These are phyloP conservation scores for Tolypocladium ovalisporum DNA, from an alignment of 2,329 filamentous ascomycete genomes.

Conservation along the genomic window DNA sequence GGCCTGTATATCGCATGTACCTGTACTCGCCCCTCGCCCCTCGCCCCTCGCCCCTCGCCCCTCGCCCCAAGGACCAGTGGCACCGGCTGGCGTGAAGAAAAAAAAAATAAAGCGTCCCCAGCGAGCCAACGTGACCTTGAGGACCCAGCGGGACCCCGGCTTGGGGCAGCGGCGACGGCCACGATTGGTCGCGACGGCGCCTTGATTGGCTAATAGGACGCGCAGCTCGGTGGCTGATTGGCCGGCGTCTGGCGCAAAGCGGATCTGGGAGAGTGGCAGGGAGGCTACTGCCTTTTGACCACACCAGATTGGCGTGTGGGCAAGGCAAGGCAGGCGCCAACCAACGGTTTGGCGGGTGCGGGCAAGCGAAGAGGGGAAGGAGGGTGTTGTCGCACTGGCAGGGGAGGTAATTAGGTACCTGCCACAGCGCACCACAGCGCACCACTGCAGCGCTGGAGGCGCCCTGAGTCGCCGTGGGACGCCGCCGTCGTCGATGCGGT, in stretches of 20 bases:
- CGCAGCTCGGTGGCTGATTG: not conserved
- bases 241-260: not conserved
- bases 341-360: not conserved
- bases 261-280: not conserved
- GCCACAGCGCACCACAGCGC: not conserved
- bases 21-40: too few species aligned
- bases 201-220: conserved; percentile 6
- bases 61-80: not conserved
- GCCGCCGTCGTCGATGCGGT: not conserved
- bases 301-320: not conserved
- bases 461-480: not conserved
- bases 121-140: not conserved
- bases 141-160: conserved; percentile 1
- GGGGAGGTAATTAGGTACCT: not conserved
- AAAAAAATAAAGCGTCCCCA: not conserved
- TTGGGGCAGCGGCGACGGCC: not conserved
- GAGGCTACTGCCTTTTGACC: not conserved
- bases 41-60: too few species aligned
- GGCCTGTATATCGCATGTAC: not conserved
- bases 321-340: too few species aligned
- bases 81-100: not conserved
- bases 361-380: not conserved
- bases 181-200: conserved; percentile 3
- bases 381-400: not conserved
- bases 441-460: not conserved